Percentiles rank a stretch among this genome's conserved stretches.
These are phyloP conservation scores for Cryptosporidium baileyi DNA, from an alignment of 169 alveolate species.

Conservation along the genomic window DNA sequence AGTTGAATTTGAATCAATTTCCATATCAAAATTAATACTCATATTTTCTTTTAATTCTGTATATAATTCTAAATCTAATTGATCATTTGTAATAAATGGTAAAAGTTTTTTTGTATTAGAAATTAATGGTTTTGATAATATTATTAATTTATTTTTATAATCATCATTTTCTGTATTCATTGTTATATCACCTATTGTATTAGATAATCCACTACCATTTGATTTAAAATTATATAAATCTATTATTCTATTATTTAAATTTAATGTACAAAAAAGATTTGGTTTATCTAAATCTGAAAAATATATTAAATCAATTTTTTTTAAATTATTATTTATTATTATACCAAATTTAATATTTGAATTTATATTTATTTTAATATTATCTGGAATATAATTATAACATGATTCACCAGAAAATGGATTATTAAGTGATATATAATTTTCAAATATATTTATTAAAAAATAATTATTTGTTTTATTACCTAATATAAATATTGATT, in stretches of 20 bases:
- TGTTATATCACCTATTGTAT: conserved; percentile 33
- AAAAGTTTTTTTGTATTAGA: not conserved
- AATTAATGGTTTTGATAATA: not conserved
- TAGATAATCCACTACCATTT: conserved; percentile 3
- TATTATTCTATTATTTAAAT: not conserved
- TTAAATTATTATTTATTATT: not conserved
- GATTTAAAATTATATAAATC: conserved; percentile 41
- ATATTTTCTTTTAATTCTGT: conserved; percentile 16
- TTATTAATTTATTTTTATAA: not conserved
- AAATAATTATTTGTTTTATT: not conserved
- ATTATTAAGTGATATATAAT: conserved; percentile 29
- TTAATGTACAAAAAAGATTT: conserved; percentile 5
- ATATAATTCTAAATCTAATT: conserved; percentile 1
- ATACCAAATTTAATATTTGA: conserved; percentile 13
- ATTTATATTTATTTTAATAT: not conserved
- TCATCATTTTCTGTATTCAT: conserved; percentile 19
- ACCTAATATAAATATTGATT: conserved; percentile 17
- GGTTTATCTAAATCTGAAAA: not conserved
- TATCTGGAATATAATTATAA: conserved; percentile 7
- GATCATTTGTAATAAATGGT: conserved; percentile 1
- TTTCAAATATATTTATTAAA: conserved; percentile 30
- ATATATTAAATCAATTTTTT: conserved; percentile 16
- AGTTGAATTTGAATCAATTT: not conserved
- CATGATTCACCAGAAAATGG: conserved; percentile 46
- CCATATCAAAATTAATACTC: conserved; percentile 18